Evolutionary conservation across 805 yeast species (phyloP), one percentile per base, ranked within the genome.

Genomic region (Candida koratica): DNA sequence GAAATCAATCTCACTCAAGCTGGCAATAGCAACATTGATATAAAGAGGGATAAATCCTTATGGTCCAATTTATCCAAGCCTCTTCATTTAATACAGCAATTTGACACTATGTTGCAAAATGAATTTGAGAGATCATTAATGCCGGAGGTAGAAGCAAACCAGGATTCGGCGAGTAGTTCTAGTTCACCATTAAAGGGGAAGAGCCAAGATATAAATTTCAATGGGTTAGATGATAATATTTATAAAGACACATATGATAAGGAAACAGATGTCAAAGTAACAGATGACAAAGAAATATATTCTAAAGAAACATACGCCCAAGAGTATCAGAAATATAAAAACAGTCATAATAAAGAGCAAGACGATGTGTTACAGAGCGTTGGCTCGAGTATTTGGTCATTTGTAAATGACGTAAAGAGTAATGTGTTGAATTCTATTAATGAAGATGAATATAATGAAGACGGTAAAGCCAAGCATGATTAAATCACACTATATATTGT

Each of bases 61-160:
- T 61, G 67, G 67, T 42, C 46, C 14, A 61, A 57, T 30, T 44
- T 61, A 23, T 55, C 77, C 3, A 78, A 73, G 46, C 83, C 87
- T 1, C 61, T 81, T 28, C 73, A 67, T 30, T 63, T 80, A 34
- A 66, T 82, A 31, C 85, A 79, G 46, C 85, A 79, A 43, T 71
- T 82, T 49, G 90, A 82, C 52, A 76, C 73, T 36, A 63, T 79
- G 55, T 60, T 82, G 20, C 85, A 77, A 49, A 73, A 69, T 39
- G 88, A 81, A 52, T 64, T 82, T 38, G 88, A 81, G 45, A 76
- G 71, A 43, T 54, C 61, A 2, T 38, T 58, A n/a, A 33, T 42
- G 3, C 34, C 34, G n/a, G 29, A 18, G 17, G 23, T 10, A 20
- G 23, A 10, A 20, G 11, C 20, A 22, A 23, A 22, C n/a, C 34